Evolutionary conservation across 2,329 filamentous ascomycete species (phyloP).

Genomic region (Penicillium thymicola): DNA sequence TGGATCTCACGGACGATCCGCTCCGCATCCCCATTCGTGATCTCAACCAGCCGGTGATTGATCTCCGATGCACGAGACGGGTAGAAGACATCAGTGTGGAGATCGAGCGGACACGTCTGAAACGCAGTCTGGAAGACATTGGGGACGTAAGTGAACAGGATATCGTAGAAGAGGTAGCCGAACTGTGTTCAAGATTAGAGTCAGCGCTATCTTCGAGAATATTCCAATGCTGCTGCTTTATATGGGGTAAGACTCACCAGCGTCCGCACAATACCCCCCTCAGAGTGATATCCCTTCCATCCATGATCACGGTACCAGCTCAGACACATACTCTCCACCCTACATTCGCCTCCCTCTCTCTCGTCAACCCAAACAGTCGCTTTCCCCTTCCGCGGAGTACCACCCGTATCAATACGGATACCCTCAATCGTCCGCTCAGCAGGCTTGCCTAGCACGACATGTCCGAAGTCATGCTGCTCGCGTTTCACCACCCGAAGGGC

Average conservation of each 20-base stretch:
- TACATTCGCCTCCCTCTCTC: conserved; percentile 67
- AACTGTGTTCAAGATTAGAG: conserved; percentile 44
- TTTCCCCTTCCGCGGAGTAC: conserved; percentile 36
- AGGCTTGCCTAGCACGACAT: conserved; percentile 74
- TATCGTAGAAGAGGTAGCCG: conserved; percentile 86
- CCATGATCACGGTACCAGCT: conserved; percentile 77
- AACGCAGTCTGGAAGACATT: conserved; percentile 97
- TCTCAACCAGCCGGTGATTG: conserved; percentile 78
- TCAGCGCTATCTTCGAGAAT: not conserved
- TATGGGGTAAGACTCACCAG: conserved; percentile 44
- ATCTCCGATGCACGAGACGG: conserved; percentile 82
- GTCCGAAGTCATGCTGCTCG: conserved; percentile 87
- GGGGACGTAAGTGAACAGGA: conserved; percentile 87
- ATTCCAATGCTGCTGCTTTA: not conserved
- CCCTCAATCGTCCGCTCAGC: conserved; percentile 73
- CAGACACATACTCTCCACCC: conserved; percentile 91
- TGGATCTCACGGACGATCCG: conserved; percentile 67
- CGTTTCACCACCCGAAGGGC: conserved; percentile 77
- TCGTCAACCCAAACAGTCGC: conserved; percentile 86
- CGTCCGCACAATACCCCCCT: conserved; percentile 89
- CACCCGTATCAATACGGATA: conserved; percentile 67
- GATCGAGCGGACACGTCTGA: conserved; percentile 87
- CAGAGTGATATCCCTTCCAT: conserved; percentile 93
- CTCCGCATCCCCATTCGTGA: conserved; percentile 75
- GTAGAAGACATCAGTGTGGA: conserved; percentile 92